These are phyloP conservation scores for Sugiyamaella pinicola DNA, from an alignment of 1,139 yeast species.

Conservation along the genomic window DNA sequence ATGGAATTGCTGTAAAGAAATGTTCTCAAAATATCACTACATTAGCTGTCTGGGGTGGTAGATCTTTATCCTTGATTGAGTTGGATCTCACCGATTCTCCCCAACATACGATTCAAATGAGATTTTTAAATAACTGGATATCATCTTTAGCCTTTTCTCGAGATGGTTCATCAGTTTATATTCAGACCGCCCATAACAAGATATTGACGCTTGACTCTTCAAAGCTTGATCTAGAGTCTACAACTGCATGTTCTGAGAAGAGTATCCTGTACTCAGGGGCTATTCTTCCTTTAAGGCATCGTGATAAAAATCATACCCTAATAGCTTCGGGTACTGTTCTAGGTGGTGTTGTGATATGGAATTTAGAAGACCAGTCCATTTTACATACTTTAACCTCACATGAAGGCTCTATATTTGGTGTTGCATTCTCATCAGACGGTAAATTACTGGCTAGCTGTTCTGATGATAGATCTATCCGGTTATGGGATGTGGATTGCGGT, in stretches of 20 bases:
- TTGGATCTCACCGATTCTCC: constrained; percentile 26
- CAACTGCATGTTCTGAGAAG: constrained; percentile 60
- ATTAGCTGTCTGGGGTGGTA: constrained; percentile 68
- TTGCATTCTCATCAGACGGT: constrained; percentile 61
- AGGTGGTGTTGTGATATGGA: constrained; percentile 84
- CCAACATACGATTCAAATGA: constrained; percentile 19
- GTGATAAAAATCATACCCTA: constrained; percentile 40
- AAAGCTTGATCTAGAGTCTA: constrained; percentile 43
- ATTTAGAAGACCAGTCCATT: constrained; percentile 45
- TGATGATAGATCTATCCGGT: constrained; percentile 83
- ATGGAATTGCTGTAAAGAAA: constrained; percentile 55
- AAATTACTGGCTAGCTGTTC: constrained; percentile 74
- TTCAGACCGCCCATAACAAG: constrained; percentile 81
- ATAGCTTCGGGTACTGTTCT: constrained; percentile 92
- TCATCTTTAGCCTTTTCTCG: constrained; percentile 56
- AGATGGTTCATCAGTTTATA: constrained; percentile 42
- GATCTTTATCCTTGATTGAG: constrained; percentile 58
- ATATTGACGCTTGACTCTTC: constrained; percentile 53
- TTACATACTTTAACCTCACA: constrained; percentile 67
- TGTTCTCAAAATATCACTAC: constrained; percentile 28
- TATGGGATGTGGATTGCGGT: constrained; percentile 66
- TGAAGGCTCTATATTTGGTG: constrained; percentile 89
- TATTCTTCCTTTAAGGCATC: constrained; percentile 51
- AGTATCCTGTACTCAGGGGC: constrained; percentile 88
- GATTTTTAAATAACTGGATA: constrained; percentile 71